Evolutionary conservation across 108 stramenopile genomes (phyloP), one percentile per base, ranked within the genome.

Genomic region (Stephanodiscus minutulus): DNA sequence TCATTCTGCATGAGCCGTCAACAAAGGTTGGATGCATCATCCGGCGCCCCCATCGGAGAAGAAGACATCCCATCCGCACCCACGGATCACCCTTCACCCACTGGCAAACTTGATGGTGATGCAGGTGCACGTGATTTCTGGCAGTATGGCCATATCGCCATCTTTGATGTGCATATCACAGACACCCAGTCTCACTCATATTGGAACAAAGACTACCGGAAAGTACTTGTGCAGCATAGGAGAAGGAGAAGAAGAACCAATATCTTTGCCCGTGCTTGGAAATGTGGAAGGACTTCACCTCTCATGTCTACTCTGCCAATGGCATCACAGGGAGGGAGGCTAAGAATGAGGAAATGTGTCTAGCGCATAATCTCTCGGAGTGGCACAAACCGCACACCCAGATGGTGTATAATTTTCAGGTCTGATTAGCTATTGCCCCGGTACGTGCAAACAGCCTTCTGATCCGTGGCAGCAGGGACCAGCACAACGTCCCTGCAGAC

Each of bases 161-260:
- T 82, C 74, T 77, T 77, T 64, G 72, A 82, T 46, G 61, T 82
- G 52, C 61, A 66, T 13, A 70, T 77, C 64, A 77, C 76, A 0
- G 81, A 82, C 64, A 82, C 75, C 3, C 64, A 82, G 28, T 25
- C 61, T 37, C 25, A 48, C 0, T 72, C 76, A 35, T 24, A 63
- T 43, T 59, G 65, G 24, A 66, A 66, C 57, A 39, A 48, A 31
- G 33, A 48, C 17, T 49, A 39, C 6, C 22, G 41, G 57, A 68
- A 61, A 20, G 60, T 73, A 9, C 76, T 76, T 4, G 27, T 17
- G 20, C 27, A 15, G 61, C 64, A n/a, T n/a, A 60, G 21, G 76
- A 59, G 52, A 61, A 52, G 65, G 53, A 52, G 31, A 77, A 73
- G 65, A 77, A 73, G 76, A 62, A 70, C 39, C 73, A 81, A 29